These are phyloP conservation scores for Colletotrichum agaves DNA, from an alignment of 2,329 filamentous ascomycete species.

Conservation along the genomic window DNA sequence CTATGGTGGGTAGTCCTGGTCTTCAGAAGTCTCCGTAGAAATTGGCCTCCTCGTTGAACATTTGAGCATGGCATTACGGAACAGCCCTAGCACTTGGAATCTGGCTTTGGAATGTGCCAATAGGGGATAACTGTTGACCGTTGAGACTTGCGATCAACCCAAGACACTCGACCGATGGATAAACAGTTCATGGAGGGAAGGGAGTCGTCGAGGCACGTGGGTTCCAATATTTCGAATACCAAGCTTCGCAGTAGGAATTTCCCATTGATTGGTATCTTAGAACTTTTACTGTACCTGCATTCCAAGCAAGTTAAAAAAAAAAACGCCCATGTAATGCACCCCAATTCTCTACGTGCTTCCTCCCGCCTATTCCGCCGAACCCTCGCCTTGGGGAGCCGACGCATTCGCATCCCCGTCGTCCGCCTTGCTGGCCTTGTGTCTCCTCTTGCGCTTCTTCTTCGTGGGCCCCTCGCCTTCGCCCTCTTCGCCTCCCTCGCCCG, in stretches of 20 bases:
- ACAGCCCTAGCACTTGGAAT: background rate
- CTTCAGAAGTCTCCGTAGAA: background rate
- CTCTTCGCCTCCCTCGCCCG: slow-evolving; percentile 38
- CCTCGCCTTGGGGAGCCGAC: slow-evolving; percentile 39
- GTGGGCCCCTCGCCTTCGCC: slow-evolving; percentile 38
- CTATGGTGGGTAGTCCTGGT: slow-evolving; percentile 7
- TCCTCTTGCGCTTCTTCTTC: slow-evolving; percentile 52
- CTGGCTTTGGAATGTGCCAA: background rate
- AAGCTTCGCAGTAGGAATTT: slow-evolving; percentile 15
- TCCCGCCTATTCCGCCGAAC: slow-evolving; percentile 31
- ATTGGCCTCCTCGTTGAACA: background rate
- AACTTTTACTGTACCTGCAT: slow-evolving; percentile 34
- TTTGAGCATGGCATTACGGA: background rate
- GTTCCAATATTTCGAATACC: background rate
- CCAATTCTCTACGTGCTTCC: slow-evolving; percentile 20
- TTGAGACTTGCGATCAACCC: background rate
- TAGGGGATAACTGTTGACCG: background rate
- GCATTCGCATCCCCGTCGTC: slow-evolving; percentile 39
- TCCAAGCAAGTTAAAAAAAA: slow-evolving; percentile 30
- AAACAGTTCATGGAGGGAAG: background rate
- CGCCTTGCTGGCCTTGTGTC: slow-evolving; percentile 46
- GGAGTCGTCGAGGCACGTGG: slow-evolving; percentile 10
- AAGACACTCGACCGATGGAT: background rate
- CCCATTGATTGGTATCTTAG: slow-evolving; percentile 33
- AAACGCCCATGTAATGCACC: slow-evolving; percentile 30